Evolutionary conservation across 2,329 filamentous ascomycete genomes (phyloP).

Genomic region (Ophiostoma sp.): DNA sequence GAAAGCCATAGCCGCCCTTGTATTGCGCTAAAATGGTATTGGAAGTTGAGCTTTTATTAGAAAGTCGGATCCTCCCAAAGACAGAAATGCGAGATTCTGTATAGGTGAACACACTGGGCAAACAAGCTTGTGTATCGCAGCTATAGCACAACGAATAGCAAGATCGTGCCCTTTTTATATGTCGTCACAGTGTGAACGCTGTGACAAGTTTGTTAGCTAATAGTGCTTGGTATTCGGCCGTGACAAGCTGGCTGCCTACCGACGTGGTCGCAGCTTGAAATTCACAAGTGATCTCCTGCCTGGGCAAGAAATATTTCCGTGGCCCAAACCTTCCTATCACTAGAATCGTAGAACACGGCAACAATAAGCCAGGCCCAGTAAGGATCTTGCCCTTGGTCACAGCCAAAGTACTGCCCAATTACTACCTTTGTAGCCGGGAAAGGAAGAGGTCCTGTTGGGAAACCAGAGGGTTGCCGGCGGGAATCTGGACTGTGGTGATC

Average conservation of each 20-base stretch:
- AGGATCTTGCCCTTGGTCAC: constrained; percentile 28
- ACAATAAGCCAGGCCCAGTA: constrained; percentile 45
- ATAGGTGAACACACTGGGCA: no score
- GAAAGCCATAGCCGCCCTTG: constrained; percentile 19
- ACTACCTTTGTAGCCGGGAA: constrained; percentile 42
- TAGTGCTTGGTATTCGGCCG: neutral
- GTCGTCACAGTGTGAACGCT: neutral
- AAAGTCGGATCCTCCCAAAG: no score
- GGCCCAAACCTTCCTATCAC: constrained; percentile 42
- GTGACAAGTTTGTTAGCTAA: neutral
- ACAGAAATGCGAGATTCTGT: no score
- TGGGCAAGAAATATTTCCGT: constrained; percentile 38
- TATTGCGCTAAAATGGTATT: neutral
- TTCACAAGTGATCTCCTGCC: neutral
- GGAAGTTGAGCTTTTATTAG: no score
- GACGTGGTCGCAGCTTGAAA: neutral
- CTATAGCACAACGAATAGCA: no score
- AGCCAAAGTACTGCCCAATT: constrained; percentile 40
- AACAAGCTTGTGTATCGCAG: no score
- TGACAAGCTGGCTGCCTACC: neutral
- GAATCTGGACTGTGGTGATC: constrained; percentile 7
- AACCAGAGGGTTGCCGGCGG: neutral
- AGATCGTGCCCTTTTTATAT: no score
- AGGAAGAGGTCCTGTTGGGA: constrained; percentile 32
- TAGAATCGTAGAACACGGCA: constrained; percentile 43